Conservation (phyloP, 495 filamentous ascomycete species). For the Choiromyces venosus region DNA sequence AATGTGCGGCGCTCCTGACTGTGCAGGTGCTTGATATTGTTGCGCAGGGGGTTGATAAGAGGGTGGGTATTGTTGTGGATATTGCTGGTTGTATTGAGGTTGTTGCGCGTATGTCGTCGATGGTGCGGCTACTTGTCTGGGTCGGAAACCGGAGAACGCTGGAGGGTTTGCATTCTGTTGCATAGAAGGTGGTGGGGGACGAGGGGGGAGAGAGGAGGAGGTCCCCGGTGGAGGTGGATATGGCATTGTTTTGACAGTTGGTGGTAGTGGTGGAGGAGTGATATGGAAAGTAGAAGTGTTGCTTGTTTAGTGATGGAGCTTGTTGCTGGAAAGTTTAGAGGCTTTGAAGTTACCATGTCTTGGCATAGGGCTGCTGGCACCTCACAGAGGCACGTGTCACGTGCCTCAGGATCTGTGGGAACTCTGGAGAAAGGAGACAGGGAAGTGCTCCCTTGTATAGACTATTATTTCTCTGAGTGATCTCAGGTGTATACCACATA, state of each 20-base stretch:
- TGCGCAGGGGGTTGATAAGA: conserved; percentile 18
- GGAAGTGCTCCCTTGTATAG: background rate
- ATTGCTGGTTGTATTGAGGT: conserved; percentile 22
- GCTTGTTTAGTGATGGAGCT: background rate
- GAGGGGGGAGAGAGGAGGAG: conserved; percentile 69
- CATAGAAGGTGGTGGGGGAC: conserved; percentile 64
- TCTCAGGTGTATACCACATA: background rate
- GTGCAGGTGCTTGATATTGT: conserved; percentile 43
- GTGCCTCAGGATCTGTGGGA: background rate
- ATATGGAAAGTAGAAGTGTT: background rate
- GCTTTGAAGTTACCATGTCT: background rate
- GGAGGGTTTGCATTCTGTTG: conserved; percentile 56
- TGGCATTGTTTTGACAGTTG: conserved; percentile 68
- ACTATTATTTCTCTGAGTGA: background rate
- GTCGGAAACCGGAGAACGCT: conserved; percentile 58
- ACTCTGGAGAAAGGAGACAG: background rate
- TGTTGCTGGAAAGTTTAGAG: background rate
- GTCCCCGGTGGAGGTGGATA: conserved; percentile 90
- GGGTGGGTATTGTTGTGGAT: conserved; percentile 35
- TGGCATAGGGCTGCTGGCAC: background rate
- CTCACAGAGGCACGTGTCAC: background rate
- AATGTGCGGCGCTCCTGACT: conserved; percentile 63
- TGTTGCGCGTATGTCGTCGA: conserved; percentile 28
- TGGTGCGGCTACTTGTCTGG: conserved; percentile 56
- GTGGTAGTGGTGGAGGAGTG: conserved; percentile 1